Evolutionary conservation across 352 stramenopile genomes (phyloP), one percentile per base, ranked within the genome.

Genomic region (Pythium folliculosum): DNA sequence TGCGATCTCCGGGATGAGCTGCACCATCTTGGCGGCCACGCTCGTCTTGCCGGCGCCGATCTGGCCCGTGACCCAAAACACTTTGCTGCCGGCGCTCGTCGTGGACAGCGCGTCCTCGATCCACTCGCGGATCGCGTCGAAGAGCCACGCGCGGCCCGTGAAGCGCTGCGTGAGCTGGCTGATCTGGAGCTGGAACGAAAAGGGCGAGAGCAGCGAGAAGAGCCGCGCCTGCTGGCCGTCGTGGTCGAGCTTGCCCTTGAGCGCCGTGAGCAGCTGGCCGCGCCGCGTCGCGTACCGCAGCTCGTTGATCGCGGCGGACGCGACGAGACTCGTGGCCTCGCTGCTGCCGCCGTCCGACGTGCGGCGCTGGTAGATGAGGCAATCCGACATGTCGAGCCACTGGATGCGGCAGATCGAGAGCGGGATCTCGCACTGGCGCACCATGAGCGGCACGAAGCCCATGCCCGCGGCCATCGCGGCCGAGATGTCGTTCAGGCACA

Each of bases 381-480:
- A 87, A 59, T 92, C 82, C 8, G 80, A 82, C 68, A 92, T 78
- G 55, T 92, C 84, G 22, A 92, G 80, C 84, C 84, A 92, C 60
- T 92, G 84, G 54, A 92, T 92, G 38, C 84, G 84, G 54, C 84
- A 92, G 58, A 92, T 92, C 12, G 82, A 91, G 23, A 92, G 67
- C 19, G 84, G 84, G 61, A 92, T 92, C 71, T 92, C 84, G 37
- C 82, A 91, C 25, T 77, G 75, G 14, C 84, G 81, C 38, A 92
- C 78, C 61, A 92, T 85, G 21, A 92, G 70, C 17, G 84, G 84
- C 25, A 92, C 82, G 59, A 92, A 91, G 2, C 84, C 81, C 12
- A 91, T 67, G 21, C 81, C 80, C 10, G 78, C 77, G 9, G 79
- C 73, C 82, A 91, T 92, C 16, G 80, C 84, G 21, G 76, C 84